A percentile compares a stretch with the other conserved stretches of the same genome.
Evolutionary conservation across 306 rosid species (phyloP).

Genomic region (Acacia acuminata): DNA sequence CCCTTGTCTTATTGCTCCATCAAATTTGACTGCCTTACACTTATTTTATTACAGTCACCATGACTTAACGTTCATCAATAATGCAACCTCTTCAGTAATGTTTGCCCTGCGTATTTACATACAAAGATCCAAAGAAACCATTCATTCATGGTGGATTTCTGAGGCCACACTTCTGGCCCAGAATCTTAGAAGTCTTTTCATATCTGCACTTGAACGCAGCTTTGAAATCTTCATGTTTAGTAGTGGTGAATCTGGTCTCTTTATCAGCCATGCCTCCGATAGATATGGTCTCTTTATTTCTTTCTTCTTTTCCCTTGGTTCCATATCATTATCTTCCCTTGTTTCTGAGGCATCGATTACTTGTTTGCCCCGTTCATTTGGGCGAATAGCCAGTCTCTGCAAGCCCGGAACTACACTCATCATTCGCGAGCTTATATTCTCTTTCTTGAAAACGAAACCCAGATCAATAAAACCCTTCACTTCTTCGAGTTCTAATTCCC

Average conservation of each 20-base stretch:
- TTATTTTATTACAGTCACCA: neutral
- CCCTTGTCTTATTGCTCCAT: neutral
- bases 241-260: conserved; percentile 63
- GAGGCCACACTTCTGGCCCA: conserved; percentile 88
- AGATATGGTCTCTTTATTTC: conserved; percentile 66
- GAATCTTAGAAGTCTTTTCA: conserved; percentile 71
- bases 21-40: conserved; percentile 6
- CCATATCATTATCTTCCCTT: neutral
- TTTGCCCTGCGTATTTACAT: neutral
- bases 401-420: conserved; percentile 75
- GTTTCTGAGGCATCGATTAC: neutral
- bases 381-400: conserved; percentile 48
- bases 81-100: neutral
- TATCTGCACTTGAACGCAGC: conserved; percentile 50
- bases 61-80: neutral
- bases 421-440: conserved; percentile 58
- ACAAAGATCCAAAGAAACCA: neutral
- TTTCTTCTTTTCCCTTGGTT: conserved; percentile 39
- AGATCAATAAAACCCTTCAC: conserved; percentile 85
- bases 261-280: conserved; percentile 87
- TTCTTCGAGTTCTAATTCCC: conserved; percentile 86
- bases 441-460: conserved; percentile 71
- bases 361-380: conserved; percentile 3
- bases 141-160: conserved; percentile 54
- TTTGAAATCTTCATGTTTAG: conserved; percentile 57